Percentiles rank a stretch among this genome's conserved stretches.
phyloP scores from a whole-genome alignment of 441 rosid species.

The Jatropha multifida region DNA sequence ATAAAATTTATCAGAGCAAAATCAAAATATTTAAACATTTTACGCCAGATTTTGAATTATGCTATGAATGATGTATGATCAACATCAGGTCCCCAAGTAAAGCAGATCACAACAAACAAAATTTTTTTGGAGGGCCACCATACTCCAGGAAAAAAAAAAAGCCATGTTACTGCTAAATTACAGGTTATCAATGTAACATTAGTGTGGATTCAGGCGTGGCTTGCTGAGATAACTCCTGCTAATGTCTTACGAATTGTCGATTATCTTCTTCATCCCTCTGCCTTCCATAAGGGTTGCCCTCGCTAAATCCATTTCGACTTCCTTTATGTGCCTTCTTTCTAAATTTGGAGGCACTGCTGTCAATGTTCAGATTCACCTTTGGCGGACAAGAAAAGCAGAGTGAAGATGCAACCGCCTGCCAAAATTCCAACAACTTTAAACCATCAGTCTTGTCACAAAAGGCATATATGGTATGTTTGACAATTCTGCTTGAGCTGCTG shows the following conservation, averaged over 20 bases:
- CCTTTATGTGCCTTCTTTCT: slow-evolving; percentile 65
- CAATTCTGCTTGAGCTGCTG: too few species aligned
- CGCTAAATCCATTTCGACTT: slow-evolving; percentile 60
- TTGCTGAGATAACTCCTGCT: background rate
- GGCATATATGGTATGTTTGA: background rate
- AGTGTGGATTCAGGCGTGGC: background rate
- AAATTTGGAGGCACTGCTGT: slow-evolving; percentile 70
- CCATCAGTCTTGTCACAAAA: background rate
- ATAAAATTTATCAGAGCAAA: too few species aligned
- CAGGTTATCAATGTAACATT: background rate
- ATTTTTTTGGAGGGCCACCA: background rate
- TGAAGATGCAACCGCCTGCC: slow-evolving; percentile 89
- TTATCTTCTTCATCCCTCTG: slow-evolving; percentile 38
- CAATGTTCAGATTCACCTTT: slow-evolving; percentile 75
- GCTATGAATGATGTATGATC: too few species aligned
- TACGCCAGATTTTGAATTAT: too few species aligned
- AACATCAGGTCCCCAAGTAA: background rate
- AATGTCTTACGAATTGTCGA: slow-evolving; percentile 48
- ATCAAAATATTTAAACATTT: too few species aligned
- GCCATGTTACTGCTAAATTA: background rate
- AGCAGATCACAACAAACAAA: background rate
- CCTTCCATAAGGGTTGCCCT: slow-evolving; percentile 76
- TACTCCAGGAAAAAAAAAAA: too few species aligned
- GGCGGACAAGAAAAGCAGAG: slow-evolving; percentile 94
- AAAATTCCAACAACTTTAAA: slow-evolving; percentile 18